Percentiles rank a stretch among this genome's conserved stretches.
These are phyloP conservation scores for Globisporangium irregulare DNA, from an alignment of 352 stramenopile species.

Conservation along the genomic window DNA sequence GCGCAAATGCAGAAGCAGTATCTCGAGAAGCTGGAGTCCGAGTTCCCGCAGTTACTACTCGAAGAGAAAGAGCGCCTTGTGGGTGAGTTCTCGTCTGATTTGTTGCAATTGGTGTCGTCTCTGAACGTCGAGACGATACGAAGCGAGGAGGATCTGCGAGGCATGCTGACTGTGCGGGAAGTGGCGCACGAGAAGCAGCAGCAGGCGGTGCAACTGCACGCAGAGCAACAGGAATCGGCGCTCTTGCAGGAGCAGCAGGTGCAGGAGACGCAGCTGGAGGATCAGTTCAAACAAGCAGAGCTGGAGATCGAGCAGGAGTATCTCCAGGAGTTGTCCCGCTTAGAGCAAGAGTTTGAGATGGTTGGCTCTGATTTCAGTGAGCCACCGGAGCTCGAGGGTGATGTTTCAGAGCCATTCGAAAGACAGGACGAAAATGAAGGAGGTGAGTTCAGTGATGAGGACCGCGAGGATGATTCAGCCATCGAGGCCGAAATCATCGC, in stretches of 20 bases:
- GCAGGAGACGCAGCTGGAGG: constrained; percentile 31
- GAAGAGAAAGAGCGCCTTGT: constrained; percentile 51
- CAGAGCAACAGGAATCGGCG: constrained; percentile 25
- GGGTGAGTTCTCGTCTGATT: constrained; percentile 48
- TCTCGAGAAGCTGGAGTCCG: constrained; percentile 29
- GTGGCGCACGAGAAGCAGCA: constrained; percentile 30
- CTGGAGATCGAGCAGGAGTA: constrained; percentile 57
- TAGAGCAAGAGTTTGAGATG: constrained; percentile 55
- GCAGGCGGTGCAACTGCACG: constrained; percentile 15
- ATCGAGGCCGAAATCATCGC: constrained; percentile 35
- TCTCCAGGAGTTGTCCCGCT: constrained; percentile 33
- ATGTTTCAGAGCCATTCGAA: constrained; percentile 7
- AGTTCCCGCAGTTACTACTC: constrained; percentile 38
- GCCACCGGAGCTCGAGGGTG: constrained; percentile 11
- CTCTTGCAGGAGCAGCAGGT: constrained; percentile 24
- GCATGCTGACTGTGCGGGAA: constrained; percentile 27
- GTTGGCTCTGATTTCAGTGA: constrained; percentile 25
- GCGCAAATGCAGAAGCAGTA: constrained; percentile 39
- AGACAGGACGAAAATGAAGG: not conserved
- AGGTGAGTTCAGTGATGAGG: not conserved
- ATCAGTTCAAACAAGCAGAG: constrained; percentile 43
- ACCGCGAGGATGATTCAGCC: constrained; percentile 11
- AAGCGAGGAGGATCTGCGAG: constrained; percentile 36
- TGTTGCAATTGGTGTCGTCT: constrained; percentile 41
- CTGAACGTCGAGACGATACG: constrained; percentile 49